A percentile compares a stretch with the other conserved stretches of the same genome.
phyloP scores from a whole-genome alignment of 2,329 filamentous ascomycete species.

The Aspergillus sp. region DNA sequence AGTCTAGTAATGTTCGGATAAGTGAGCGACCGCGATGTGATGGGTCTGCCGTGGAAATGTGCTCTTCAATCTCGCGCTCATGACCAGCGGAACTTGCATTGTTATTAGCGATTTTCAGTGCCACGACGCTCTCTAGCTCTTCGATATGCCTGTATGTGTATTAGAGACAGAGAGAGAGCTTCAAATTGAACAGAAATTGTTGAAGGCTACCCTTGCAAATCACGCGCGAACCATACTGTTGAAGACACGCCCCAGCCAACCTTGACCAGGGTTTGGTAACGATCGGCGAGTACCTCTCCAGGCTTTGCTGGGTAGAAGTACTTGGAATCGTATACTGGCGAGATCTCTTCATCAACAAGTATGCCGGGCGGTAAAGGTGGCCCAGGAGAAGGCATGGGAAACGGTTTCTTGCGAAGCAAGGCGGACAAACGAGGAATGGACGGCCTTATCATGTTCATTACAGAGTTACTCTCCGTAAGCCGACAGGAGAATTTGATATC shows the following conservation, averaged over 20 bases:
- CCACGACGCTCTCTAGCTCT: slow-evolving; percentile 19
- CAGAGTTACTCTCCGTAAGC: slow-evolving; percentile 9
- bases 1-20: slow-evolving; percentile 28
- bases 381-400: slow-evolving; percentile 18
- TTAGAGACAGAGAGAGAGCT: slow-evolving; percentile 14
- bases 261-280: slow-evolving; percentile 22
- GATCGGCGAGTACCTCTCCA: slow-evolving; percentile 21
- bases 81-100: slow-evolving; percentile 15
- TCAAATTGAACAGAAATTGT: slow-evolving; percentile 10
- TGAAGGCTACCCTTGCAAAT: slow-evolving; percentile 19
- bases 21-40: slow-evolving; percentile 26
- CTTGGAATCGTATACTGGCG: slow-evolving; percentile 20
- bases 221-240: slow-evolving; percentile 25
- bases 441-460: slow-evolving; percentile 16
- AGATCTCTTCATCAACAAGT: slow-evolving; percentile 24
- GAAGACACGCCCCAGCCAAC: slow-evolving; percentile 24
- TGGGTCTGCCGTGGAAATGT: slow-evolving; percentile 24
- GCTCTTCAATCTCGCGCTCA: slow-evolving; percentile 27
- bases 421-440: slow-evolving; percentile 11
- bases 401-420: slow-evolving; percentile 21
- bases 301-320: slow-evolving; percentile 23
- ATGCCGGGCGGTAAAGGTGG: slow-evolving; percentile 16
- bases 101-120: slow-evolving; percentile 22
- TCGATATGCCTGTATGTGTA: slow-evolving; percentile 16
- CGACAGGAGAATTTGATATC: slow-evolving; percentile 9